Conservation (phyloP, 2,329 filamentous ascomycete species). For the Paraphaeosphaeria sporulosa region DNA sequence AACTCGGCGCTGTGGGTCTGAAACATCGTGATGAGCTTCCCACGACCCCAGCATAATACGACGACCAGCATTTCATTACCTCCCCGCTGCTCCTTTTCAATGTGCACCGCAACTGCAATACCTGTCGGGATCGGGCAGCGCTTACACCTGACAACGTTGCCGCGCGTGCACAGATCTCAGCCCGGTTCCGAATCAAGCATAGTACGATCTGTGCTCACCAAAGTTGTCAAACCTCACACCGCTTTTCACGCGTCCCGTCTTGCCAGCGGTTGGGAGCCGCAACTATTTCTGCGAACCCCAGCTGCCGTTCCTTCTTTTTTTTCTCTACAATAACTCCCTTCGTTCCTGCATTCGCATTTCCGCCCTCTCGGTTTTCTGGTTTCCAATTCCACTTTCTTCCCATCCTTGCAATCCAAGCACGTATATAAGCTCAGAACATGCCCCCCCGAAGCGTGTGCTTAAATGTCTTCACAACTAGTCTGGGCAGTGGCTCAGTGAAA, state of each 20-base stretch:
- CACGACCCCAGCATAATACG: background rate
- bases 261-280: conserved; percentile 27
- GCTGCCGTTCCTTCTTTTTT: conserved; percentile 36
- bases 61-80: background rate
- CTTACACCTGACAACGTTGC: conserved; percentile 44
- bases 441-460: conserved; percentile 46
- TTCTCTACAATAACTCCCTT: conserved; percentile 19
- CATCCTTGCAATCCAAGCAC: conserved; percentile 21
- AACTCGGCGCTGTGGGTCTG: background rate
- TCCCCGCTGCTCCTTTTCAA: background rate
- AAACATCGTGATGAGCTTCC: background rate
- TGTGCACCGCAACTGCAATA: conserved; percentile 18
- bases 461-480: conserved; percentile 47
- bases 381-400: background rate
- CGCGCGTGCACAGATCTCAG: conserved; percentile 37
- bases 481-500: conserved; percentile 30
- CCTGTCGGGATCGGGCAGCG: conserved; percentile 15
- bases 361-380: conserved; percentile 14
- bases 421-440: conserved; percentile 30
- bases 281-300: conserved; percentile 29
- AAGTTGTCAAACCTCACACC: conserved; percentile 46
- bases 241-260: conserved; percentile 40
- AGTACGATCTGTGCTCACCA: conserved; percentile 37
- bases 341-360: conserved; percentile 22
- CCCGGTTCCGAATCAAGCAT: conserved; percentile 26